These are phyloP conservation scores for Euphorbia corollata DNA, from an alignment of 441 rosid species.

Conservation along the genomic window DNA sequence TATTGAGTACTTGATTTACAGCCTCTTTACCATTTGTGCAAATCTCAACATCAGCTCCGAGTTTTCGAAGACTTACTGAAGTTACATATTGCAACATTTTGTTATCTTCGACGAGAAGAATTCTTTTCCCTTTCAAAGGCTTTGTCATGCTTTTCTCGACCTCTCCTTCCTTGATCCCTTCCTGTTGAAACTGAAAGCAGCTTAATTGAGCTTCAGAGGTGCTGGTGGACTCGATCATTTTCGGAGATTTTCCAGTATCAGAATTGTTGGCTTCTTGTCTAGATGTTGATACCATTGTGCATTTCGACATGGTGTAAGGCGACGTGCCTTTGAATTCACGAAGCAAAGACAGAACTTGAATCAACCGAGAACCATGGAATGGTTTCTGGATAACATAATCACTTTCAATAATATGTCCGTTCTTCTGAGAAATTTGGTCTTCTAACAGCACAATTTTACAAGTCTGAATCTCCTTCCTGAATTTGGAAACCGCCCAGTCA, in stretches of 20 bases:
- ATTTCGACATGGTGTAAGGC: neutral
- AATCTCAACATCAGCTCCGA: constrained; percentile 38
- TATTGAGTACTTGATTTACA: constrained; percentile 24
- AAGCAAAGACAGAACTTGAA: constrained; percentile 29
- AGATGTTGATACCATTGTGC: neutral
- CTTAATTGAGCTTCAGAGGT: neutral
- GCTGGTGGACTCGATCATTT: neutral
- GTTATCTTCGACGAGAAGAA: constrained; percentile 40
- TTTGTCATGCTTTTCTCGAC: constrained; percentile 1
- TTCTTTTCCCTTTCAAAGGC: constrained; percentile 36
- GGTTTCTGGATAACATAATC: constrained; percentile 33
- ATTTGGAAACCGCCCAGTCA: constrained; percentile 19
- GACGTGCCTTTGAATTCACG: constrained; percentile 26
- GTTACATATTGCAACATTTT: constrained; percentile 18
- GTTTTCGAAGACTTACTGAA: constrained; percentile 16
- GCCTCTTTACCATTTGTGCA: constrained; percentile 45
- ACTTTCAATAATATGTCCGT: constrained; percentile 7
- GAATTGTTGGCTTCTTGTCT: neutral
- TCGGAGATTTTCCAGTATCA: neutral
- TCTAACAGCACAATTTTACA: constrained; percentile 45
- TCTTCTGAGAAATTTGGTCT: constrained; percentile 20
- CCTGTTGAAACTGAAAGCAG: neutral
- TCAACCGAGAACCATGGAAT: constrained; percentile 41
- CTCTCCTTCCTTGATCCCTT: neutral
- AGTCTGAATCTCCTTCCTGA: constrained; percentile 25